Evolutionary conservation across 2,329 filamentous ascomycete species (phyloP), one percentile per base, ranked within the genome.

Genomic region (Aspergillus sp.): DNA sequence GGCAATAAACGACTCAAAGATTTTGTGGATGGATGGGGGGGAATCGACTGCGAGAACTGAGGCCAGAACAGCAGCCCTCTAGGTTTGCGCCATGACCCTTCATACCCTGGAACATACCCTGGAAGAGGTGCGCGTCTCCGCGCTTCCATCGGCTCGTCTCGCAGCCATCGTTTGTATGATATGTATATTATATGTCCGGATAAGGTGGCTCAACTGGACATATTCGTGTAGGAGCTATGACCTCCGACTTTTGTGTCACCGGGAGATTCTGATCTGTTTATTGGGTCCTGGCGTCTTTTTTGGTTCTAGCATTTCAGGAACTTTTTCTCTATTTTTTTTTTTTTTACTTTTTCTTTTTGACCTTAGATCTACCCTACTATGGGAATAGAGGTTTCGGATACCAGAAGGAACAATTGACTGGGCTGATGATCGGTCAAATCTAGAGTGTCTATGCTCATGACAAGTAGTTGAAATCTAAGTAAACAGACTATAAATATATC

Each of bases 271-370:
- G 50, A 52, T 58, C 45, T 31, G 47, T 58, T 56, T 57, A 59
- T 57, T 55, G 45, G 57, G 55, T 64, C 47, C 46, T 52, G 62
- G 65, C 65, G 63, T 58, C 65, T 65, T 42, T 60, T n/a, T 63
- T 56, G 63, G 59, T 59, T 59, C 60, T 52, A 54, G 57, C 57
- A 65, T 59, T 54, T 59, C 55, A 62, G 56, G 57, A 55, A 53
- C 22, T 57, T 57, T 54, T 55, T 42, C 55, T 56, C 54, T n/a
- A 46, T 31, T 51, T 54, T 55, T 55, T 42, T 56, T 56, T 57
- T 24, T 51, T 54, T 49, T 22, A 22, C 20, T 20, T 29, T 29
- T 29, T 29, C 7, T 29, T 29, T 9, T 29, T 29, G 26, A 29
- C 26, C 26, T 29, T 29, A 9, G 7, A 7, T 29, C 7, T 29